These are phyloP conservation scores for Phytophthora brassicae DNA, from an alignment of 352 stramenopile genomes.

Conservation along the genomic window DNA sequence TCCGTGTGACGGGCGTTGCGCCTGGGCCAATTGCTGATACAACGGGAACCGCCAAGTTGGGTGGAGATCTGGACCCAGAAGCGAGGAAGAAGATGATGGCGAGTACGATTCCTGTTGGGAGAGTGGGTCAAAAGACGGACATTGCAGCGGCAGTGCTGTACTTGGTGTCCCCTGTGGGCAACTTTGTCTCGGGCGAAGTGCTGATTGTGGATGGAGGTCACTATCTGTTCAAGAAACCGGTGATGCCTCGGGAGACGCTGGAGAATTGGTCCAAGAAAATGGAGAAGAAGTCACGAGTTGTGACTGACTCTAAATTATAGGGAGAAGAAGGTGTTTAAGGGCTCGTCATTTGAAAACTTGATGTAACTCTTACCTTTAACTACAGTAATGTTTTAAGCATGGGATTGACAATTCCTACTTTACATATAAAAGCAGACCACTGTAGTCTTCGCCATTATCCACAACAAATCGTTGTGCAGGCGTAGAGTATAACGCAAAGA, in stretches of 20 bases:
- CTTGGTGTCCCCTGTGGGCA: slow-evolving; percentile 72
- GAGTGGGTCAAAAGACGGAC: slow-evolving; percentile 81
- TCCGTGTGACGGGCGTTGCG: slow-evolving; percentile 94
- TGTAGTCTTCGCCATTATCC: too few species aligned
- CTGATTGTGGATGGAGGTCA: slow-evolving; percentile 84
- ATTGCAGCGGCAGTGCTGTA: slow-evolving; percentile 84
- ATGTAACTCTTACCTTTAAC: too few species aligned
- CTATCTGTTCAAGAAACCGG: slow-evolving; percentile 77
- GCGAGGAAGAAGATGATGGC: slow-evolving; percentile 53
- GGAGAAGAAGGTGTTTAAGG: background rate
- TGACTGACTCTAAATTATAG: slow-evolving; percentile 49
- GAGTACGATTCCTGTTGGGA: slow-evolving; percentile 63
- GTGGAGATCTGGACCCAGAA: slow-evolving; percentile 47
- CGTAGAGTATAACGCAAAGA: too few species aligned
- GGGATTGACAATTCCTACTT: too few species aligned
- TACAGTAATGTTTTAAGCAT: too few species aligned
- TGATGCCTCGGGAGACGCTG: slow-evolving; percentile 74
- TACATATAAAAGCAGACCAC: too few species aligned
- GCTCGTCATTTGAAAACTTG: too few species aligned
- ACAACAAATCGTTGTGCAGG: too few species aligned
- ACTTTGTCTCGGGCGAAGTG: slow-evolving; percentile 82
- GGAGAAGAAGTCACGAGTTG: slow-evolving; percentile 65
- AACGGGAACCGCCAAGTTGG: slow-evolving; percentile 93
- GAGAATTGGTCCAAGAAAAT: slow-evolving; percentile 76
- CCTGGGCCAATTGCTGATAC: slow-evolving; percentile 95